A percentile compares a stretch with the other conserved stretches of the same genome.
phyloP scores from a whole-genome alignment of 345 rosid genomes.

The Luvunga scandens region DNA sequence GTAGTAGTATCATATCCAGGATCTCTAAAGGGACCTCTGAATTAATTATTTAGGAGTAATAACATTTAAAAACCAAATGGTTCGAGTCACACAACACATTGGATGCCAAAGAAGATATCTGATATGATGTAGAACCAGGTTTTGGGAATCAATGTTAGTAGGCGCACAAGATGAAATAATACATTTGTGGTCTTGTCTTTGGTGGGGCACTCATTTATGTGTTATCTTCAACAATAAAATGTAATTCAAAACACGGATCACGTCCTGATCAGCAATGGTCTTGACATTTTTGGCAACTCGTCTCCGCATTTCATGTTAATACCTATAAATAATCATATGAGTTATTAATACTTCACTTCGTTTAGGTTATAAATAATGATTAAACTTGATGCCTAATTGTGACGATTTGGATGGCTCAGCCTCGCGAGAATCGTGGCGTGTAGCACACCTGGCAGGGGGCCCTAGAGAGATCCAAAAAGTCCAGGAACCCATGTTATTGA shows the following conservation, averaged over 20 bases:
- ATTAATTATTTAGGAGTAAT: background rate
- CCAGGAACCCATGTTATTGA: conserved; percentile 8
- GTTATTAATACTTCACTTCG: too few species aligned
- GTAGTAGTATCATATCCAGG: background rate
- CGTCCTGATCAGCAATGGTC: too few species aligned
- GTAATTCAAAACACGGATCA: background rate
- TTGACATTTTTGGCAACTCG: background rate
- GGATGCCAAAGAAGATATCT: background rate
- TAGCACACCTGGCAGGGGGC: background rate
- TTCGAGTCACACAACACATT: background rate
- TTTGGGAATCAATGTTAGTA: background rate
- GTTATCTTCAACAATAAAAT: background rate
- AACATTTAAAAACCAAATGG: background rate
- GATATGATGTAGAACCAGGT: background rate
- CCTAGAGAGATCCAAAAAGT: conserved; percentile 4
- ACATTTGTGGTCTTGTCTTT: background rate
- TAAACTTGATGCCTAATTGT: background rate
- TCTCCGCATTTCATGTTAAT: background rate
- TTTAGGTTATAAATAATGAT: background rate
- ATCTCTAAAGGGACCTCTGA: background rate
- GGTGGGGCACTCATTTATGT: background rate
- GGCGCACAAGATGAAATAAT: background rate
- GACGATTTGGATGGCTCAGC: background rate
- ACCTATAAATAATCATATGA: background rate
- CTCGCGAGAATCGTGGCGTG: too few species aligned